Evolutionary conservation across 139 green algal genomes (phyloP).

Genomic region (Chlamydomonas sp.): DNA sequence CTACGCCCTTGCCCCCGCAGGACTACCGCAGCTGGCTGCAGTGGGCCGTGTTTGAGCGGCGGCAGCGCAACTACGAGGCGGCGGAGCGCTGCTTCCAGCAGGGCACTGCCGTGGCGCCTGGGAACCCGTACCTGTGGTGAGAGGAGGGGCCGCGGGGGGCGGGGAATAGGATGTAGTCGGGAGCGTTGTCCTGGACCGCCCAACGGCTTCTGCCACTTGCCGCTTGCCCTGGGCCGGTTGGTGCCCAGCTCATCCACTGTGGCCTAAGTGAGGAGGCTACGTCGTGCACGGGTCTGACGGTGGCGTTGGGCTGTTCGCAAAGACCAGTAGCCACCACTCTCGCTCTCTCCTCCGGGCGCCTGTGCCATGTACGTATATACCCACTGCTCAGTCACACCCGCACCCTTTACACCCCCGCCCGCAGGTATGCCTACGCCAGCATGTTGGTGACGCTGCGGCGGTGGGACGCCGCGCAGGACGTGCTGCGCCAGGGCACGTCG

Average conservation of each 20-base stretch:
- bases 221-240: too few relatives aligned
- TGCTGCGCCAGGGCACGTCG: constrained; percentile 58
- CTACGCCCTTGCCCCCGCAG: constrained; percentile 39
- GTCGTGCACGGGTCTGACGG: too few relatives aligned
- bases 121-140: constrained; percentile 78
- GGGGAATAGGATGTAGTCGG: too few relatives aligned
- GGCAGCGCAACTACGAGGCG: constrained; percentile 45
- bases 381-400: too few relatives aligned
- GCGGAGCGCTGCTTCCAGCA: constrained; percentile 64
- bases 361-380: background rate
- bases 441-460: constrained; percentile 46
- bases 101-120: constrained; percentile 55
- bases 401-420: background rate
- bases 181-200: too few relatives aligned
- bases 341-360: too few relatives aligned
- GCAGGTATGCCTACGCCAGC: constrained; percentile 49
- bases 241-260: too few relatives aligned
- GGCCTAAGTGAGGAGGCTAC: too few relatives aligned
- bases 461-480: constrained; percentile 33
- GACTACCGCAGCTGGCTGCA: constrained; percentile 77
- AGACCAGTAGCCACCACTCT: too few relatives aligned
- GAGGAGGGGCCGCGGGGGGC: background rate
- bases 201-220: too few relatives aligned
- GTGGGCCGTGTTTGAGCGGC: constrained; percentile 76
- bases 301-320: too few relatives aligned